These are phyloP conservation scores for Candida stauntonica DNA, from an alignment of 805 yeast genomes.

Conservation along the genomic window DNA sequence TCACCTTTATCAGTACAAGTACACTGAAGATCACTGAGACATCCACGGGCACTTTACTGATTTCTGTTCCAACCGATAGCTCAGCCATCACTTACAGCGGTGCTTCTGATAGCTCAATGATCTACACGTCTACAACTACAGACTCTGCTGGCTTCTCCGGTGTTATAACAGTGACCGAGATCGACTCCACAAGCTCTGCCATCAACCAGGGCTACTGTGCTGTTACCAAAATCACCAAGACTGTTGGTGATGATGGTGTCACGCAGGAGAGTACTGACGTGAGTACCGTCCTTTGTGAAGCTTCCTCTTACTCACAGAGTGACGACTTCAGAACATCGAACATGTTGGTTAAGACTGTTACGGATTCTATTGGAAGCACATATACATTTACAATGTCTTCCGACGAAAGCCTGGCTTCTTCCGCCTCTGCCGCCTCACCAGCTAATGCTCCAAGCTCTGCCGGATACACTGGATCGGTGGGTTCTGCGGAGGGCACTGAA, in stretches of 20 bases:
- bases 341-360: slow-evolving; percentile 9
- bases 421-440: too few species aligned
- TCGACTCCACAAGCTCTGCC: slow-evolving; percentile 13
- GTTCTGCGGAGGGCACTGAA: too few species aligned
- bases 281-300: slow-evolving; percentile 14
- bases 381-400: slow-evolving; percentile 7
- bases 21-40: slow-evolving; percentile 21
- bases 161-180: slow-evolving; percentile 9
- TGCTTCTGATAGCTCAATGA: slow-evolving; percentile 1
- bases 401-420: too few species aligned
- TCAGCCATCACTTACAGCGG: slow-evolving; percentile 3
- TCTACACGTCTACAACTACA: slow-evolving; percentile 7
- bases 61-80: slow-evolving; percentile 12
- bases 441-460: neutral
- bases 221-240: slow-evolving; percentile 8
- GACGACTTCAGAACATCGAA: slow-evolving; percentile 6
- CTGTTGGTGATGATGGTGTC: slow-evolving; percentile 8
- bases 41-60: slow-evolving; percentile 18
- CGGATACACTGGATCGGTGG: too few species aligned
- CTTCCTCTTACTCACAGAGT: neutral
- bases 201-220: slow-evolving; percentile 16
- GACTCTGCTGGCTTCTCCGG: slow-evolving; percentile 9
- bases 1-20: slow-evolving; percentile 23
- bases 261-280: slow-evolving; percentile 5
- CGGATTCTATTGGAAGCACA: slow-evolving; percentile 9